Percentiles rank a stretch among this genome's conserved stretches.
phyloP scores from a whole-genome alignment of 768 basidiomycete species.

The Hirschioporus abietinus region DNA sequence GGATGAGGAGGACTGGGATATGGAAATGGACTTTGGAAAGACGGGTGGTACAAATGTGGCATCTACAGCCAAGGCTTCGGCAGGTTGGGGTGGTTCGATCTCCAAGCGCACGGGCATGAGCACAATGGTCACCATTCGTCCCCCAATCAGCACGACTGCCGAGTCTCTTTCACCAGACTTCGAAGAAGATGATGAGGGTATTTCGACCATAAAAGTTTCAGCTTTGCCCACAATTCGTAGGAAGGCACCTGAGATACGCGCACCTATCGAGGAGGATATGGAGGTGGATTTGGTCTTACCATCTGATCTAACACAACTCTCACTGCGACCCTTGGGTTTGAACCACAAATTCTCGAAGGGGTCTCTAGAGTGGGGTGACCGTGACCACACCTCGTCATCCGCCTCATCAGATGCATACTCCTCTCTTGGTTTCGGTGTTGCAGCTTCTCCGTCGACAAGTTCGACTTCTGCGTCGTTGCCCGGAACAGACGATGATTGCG shows the following conservation, averaged over 20 bases:
- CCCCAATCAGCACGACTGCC: slow-evolving; percentile 46
- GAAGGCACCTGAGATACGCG: slow-evolving; percentile 25
- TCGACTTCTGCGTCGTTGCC: slow-evolving; percentile 63
- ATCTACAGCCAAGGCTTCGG: background rate
- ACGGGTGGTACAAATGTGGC: slow-evolving; percentile 38
- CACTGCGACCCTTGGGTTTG: slow-evolving; percentile 72
- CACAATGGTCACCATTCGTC: slow-evolving; percentile 56
- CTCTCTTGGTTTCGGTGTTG: slow-evolving; percentile 61
- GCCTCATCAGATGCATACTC: slow-evolving; percentile 88
- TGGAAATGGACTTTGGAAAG: slow-evolving; percentile 63
- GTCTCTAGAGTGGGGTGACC: slow-evolving; percentile 82
- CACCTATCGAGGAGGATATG: slow-evolving; percentile 68
- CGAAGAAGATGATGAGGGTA: slow-evolving; percentile 75
- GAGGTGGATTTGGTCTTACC: slow-evolving; percentile 82
- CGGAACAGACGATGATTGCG: slow-evolving; percentile 64
- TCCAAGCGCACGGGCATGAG: background rate
- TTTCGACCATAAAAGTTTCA: slow-evolving; percentile 77
- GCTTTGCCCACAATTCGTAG: slow-evolving; percentile 39
- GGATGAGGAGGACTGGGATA: slow-evolving; percentile 73
- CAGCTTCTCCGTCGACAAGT: slow-evolving; percentile 65
- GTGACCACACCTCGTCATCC: slow-evolving; percentile 64
- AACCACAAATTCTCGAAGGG: slow-evolving; percentile 76
- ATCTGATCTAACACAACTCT: slow-evolving; percentile 73
- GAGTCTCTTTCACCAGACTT: slow-evolving; percentile 28
- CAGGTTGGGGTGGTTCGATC: slow-evolving; percentile 1